Evolutionary conservation across 768 basidiomycete genomes (phyloP), one percentile per base, ranked within the genome.

Genomic region (Leccinum uliginosum): DNA sequence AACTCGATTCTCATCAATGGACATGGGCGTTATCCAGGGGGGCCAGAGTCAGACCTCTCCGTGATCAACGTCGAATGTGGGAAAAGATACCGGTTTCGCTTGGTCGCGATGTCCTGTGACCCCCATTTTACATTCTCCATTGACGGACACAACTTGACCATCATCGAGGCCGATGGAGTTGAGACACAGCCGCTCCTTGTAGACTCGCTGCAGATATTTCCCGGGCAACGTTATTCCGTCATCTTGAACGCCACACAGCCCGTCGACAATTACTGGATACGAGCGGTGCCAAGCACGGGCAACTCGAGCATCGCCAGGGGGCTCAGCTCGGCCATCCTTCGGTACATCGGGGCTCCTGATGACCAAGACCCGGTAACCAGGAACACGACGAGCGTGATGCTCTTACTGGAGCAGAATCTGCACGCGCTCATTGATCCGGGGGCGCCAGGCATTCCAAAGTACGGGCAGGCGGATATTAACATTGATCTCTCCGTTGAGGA

Each of bases 261-360:
- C 0, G 62, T 79, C 14, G 73, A 58, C 14, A 85, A 83, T 65
- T 85, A 84, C 67, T 85, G 81, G 80, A 73, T 83, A 23, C 76
- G 79, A 21, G 75, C 78, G 1, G 21, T 45, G 44, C 44, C 44
- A 0, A 24, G 23, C 44, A 45, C 21, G 3, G 23, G 21, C 11
- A 45, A 45, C 8, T 21, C 44, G 4, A 45, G 44, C 10, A 21
- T 21, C 1, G 23, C 11, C 3, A 21, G 44, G 8, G 44, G 21
- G 4, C 21, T 45, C 0, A 45, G 8, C 8, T 45, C 44, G 2
- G 44, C 44, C 21, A 45, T 45, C 23, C 23, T 45, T 6, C 44
- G 44, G 21, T 45, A 45, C 44, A 8, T 10, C 6, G 44, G 21
- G 11, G 21, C 44, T 6, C 44, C 21, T 12, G 11, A 44, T 7